Evolutionary conservation across 495 filamentous ascomycete species (phyloP).

Genomic region (Opeltia flavorubescens): DNA sequence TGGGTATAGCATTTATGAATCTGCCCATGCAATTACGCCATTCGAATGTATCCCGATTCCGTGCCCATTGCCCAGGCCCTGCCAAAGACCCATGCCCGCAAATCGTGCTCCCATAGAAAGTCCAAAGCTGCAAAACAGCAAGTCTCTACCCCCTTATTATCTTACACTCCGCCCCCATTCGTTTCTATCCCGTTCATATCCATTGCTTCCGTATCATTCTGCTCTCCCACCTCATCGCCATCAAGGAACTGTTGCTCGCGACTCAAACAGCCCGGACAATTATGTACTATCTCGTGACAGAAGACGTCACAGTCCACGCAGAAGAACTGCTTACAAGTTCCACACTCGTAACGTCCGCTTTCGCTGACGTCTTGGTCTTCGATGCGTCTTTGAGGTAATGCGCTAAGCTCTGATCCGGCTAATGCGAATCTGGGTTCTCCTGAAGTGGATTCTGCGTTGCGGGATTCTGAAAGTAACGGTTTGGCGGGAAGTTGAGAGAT

Average conservation of each 20-base stretch:
- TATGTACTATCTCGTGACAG: slow-evolving; percentile 83
- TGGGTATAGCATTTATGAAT: too few species aligned
- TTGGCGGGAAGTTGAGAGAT: neutral
- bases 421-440: neutral
- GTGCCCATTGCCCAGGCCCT: too few species aligned
- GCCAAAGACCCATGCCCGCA: too few species aligned
- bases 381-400: neutral
- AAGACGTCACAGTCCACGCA: slow-evolving; percentile 97
- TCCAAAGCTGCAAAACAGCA: neutral
- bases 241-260: slow-evolving; percentile 13
- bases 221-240: neutral
- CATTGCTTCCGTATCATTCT: neutral
- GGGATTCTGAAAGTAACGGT: neutral
- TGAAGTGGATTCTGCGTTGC: neutral
- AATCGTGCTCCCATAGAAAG: too few species aligned
- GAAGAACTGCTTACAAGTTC: slow-evolving; percentile 72
- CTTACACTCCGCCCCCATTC: neutral
- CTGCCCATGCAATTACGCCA: too few species aligned
- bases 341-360: slow-evolving; percentile 78
- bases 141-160: neutral
- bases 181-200: slow-evolving; percentile 2
- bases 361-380: slow-evolving; percentile 52
- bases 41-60: too few species aligned
- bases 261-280: slow-evolving; percentile 89
- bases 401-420: neutral